Base-by-base conservation (phyloP, 371 early-diverging fungal species). In the Apophysomyces elegans region DNA sequence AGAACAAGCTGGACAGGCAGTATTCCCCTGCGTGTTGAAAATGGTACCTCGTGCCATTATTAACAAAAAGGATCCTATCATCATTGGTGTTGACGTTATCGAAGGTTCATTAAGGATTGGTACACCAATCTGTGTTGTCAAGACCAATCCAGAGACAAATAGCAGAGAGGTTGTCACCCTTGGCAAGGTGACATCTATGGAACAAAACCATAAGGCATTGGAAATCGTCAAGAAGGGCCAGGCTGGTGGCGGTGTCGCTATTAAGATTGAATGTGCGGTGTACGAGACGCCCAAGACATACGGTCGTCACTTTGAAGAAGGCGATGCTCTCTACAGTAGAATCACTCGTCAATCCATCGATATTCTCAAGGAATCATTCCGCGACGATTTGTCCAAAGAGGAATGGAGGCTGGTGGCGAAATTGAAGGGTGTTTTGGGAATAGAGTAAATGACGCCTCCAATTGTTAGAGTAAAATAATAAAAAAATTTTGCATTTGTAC, bases 71-170 rank as follows among this genome's bases (percentile, higher is more conserved):
- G 92, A 95, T 57, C 99, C 99, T 32, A 93, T 99, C 64, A 88
- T 99, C 65, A 84, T 99, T 66, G 99, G 99, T 71, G 96, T 97
- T 13, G 98, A 99, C 76, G 96, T 99, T 14, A 65, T 92, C 8
- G 97, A 98, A 77, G 99, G 99, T 32, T 81, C 87, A 46, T 85
- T 99, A 70, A 90, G 95, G 64, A 65, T 93, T 16, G 96, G 97
- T 39, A 99, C 99, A 1, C 99, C 99, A 0, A 73, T 99, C 47
- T 98, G 96, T 79, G 98, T 99, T 5, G 86, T 96, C 35, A 88
- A 89, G 61, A 77, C 88, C n/a, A 91, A 94, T 56, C 78, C 93
- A 4, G 91, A 86, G 73, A 93, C 92, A 16, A 87, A 87, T 77
- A 79, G 69, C 41, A 80, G 84, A 74, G 94, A 91, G 69, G 72